Evolutionary conservation across 2,329 filamentous ascomycete genomes (phyloP).

Genomic region (Phaeosphaeria sp.): DNA sequence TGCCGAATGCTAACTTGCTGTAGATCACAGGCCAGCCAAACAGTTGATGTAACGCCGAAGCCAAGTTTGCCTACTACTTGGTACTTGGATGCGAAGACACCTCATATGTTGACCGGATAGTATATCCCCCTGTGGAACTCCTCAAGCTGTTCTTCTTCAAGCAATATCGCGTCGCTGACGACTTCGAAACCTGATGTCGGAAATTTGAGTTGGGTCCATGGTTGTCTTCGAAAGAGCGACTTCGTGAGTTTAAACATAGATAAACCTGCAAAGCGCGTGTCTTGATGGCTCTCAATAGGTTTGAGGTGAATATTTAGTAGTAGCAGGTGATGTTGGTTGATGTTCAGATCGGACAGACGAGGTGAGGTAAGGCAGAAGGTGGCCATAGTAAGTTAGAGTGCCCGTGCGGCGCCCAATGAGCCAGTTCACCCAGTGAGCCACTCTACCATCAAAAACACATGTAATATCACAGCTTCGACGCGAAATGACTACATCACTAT

Average conservation of each 20-base stretch:
- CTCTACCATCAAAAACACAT: too few species aligned
- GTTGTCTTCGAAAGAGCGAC: constrained; percentile 15
- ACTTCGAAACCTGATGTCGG: constrained; percentile 16
- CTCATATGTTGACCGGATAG: constrained; percentile 21
- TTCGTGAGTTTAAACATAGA: constrained; percentile 5
- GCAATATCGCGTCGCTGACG: constrained; percentile 11
- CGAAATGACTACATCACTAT: background rate
- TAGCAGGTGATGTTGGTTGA: too few species aligned
- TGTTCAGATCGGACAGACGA: too few species aligned
- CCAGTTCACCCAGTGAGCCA: too few species aligned
- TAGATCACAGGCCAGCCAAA: constrained; percentile 22
- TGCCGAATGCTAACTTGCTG: constrained; percentile 7
- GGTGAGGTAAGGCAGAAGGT: too few species aligned
- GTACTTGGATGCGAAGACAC: constrained; percentile 17
- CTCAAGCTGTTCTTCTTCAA: constrained; percentile 17
- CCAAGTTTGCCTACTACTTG: constrained; percentile 24
- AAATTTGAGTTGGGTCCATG: constrained; percentile 18
- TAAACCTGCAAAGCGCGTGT: background rate
- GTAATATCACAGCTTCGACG: too few species aligned
- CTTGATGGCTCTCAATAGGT: too few species aligned
- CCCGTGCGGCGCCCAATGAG: too few species aligned
- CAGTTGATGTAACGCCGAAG: constrained; percentile 12
- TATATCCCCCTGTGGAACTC: constrained; percentile 6
- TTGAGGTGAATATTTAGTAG: too few species aligned
- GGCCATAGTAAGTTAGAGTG: too few species aligned